These are phyloP conservation scores for Solanum aculeatissimum DNA, from an alignment of 305 asterid species.

Conservation along the genomic window DNA sequence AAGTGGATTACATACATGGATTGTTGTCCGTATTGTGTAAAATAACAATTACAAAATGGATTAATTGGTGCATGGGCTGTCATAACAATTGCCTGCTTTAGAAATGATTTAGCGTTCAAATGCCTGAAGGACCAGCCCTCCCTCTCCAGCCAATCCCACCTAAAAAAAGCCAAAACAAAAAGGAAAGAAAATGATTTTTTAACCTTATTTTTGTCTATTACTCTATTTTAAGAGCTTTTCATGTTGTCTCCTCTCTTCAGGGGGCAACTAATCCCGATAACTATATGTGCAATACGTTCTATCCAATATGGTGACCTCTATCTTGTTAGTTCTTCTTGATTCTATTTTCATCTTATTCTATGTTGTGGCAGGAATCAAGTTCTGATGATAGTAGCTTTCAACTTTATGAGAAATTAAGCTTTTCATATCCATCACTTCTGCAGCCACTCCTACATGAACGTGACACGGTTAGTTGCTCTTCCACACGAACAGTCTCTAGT, in stretches of 20 bases:
- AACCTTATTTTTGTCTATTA: neutral
- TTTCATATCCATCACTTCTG: constrained; percentile 70
- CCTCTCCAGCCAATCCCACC: neutral
- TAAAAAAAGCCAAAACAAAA: neutral
- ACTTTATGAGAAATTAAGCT: constrained; percentile 62
- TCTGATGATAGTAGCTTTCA: constrained; percentile 34
- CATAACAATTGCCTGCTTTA: neutral
- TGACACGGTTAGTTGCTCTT: constrained; percentile 46
- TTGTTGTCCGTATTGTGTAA: neutral
- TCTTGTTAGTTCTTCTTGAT: neutral
- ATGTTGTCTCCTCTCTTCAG: neutral
- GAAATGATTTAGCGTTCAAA: neutral
- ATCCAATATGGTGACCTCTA: neutral
- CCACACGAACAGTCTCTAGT: neutral
- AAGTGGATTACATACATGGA: neutral
- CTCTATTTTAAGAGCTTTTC: neutral
- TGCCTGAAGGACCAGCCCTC: neutral
- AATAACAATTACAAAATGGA: neutral
- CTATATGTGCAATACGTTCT: neutral
- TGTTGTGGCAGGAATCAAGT: constrained; percentile 33
- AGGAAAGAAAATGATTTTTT: neutral
- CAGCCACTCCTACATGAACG: constrained; percentile 78
- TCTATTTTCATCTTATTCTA: neutral
- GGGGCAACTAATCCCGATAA: neutral
- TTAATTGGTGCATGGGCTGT: neutral